Evolutionary conservation across 176 grass and related monocot genomes (phyloP).

Genomic region (Calamus simplicifolius): DNA sequence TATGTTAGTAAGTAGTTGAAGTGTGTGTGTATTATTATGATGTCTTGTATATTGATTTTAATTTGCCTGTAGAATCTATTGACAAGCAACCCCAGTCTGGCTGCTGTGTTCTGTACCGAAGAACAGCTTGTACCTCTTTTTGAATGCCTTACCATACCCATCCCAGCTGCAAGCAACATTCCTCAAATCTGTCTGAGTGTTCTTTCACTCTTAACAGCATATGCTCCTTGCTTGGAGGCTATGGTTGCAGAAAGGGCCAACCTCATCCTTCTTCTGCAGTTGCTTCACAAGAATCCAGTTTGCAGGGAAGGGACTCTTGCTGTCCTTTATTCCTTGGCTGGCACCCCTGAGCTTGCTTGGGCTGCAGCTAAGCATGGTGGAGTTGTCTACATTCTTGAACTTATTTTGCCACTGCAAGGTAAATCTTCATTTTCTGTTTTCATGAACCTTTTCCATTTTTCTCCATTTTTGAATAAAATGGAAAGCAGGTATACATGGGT

Average conservation of each 20-base stretch:
- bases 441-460: neutral
- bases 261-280: slow-evolving; percentile 87
- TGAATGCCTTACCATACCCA: slow-evolving; percentile 66
- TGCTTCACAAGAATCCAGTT: slow-evolving; percentile 72
- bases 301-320: slow-evolving; percentile 83
- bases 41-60: slow-evolving; percentile 11
- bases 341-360: slow-evolving; percentile 90
- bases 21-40: slow-evolving; percentile 1
- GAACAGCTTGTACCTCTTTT: slow-evolving; percentile 79
- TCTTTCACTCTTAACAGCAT: slow-evolving; percentile 87
- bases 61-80: slow-evolving; percentile 74
- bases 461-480: too few relatives aligned
- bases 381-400: slow-evolving; percentile 95
- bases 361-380: slow-evolving; percentile 97
- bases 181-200: slow-evolving; percentile 84
- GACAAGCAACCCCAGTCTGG: slow-evolving; percentile 79
- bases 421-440: neutral
- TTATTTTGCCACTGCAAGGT: slow-evolving; percentile 93
- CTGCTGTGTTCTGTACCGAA: slow-evolving; percentile 79
- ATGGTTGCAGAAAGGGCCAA: slow-evolving; percentile 97
- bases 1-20: slow-evolving; percentile 20
- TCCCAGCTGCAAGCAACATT: slow-evolving; percentile 73
- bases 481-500: too few relatives aligned
- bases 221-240: slow-evolving; percentile 93
- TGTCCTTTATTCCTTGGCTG: slow-evolving; percentile 94